Evolutionary conservation across 768 basidiomycete species (phyloP).

Genomic region (Boletellus sp.): DNA sequence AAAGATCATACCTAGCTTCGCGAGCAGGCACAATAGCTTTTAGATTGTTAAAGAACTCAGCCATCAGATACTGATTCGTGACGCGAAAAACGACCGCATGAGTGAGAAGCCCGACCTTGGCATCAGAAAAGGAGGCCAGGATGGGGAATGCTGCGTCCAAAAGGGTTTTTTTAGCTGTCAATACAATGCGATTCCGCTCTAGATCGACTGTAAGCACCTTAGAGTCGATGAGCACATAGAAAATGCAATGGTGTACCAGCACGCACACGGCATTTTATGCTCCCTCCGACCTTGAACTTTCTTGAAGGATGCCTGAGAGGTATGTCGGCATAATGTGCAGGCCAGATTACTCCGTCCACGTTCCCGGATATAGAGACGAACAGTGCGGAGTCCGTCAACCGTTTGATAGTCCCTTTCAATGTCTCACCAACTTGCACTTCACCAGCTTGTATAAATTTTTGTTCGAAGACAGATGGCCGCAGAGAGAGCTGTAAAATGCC

Average conservation of each 20-base stretch:
- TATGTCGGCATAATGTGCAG: conserved; percentile 94
- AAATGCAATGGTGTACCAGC: not conserved
- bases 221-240: conserved; percentile 1
- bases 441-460: conserved; percentile 77
- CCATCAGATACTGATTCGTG: conserved; percentile 72
- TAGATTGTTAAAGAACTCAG: conserved; percentile 89
- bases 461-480: conserved; percentile 76
- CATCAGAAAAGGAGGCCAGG: conserved; percentile 61
- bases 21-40: conserved; percentile 76
- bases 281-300: conserved; percentile 79
- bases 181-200: conserved; percentile 71
- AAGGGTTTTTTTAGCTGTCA: conserved; percentile 91
- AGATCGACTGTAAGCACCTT: conserved; percentile 83
- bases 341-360: conserved; percentile 92
- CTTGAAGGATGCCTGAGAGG: conserved; percentile 88
- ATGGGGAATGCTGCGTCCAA: conserved; percentile 76
- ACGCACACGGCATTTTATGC: conserved; percentile 82
- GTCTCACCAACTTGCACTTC: conserved; percentile 85
- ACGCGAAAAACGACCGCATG: conserved; percentile 83
- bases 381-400: conserved; percentile 71
- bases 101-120: conserved; percentile 63
- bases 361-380: conserved; percentile 85
- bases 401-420: conserved; percentile 85
- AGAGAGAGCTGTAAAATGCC: conserved; percentile 86
- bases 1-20: conserved; percentile 68